phyloP scores from a whole-genome alignment of 2,329 filamentous ascomycete genomes.

The Alternaria postmessia region DNA sequence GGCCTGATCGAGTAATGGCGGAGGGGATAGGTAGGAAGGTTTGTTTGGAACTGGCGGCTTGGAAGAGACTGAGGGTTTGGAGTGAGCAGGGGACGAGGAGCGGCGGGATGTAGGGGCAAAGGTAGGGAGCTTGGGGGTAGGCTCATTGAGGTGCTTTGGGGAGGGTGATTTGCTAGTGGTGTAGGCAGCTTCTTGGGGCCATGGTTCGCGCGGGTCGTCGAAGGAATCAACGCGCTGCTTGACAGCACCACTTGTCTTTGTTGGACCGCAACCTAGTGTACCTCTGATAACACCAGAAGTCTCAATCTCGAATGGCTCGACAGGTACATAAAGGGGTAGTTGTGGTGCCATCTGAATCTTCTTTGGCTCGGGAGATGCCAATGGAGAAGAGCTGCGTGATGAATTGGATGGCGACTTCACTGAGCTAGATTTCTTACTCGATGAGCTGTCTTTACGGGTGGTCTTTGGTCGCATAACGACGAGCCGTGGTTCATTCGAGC shows the following conservation, averaged over 20 bases:
- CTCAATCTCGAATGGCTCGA: conserved; percentile 34
- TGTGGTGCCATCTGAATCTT: conserved; percentile 12
- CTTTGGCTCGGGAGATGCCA: conserved; percentile 32
- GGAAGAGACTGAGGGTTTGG: conserved; percentile 11
- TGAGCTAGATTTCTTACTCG: conserved; percentile 32
- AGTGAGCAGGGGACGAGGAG: conserved; percentile 8
- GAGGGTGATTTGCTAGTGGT: conserved; percentile 13
- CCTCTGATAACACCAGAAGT: conserved; percentile 18
- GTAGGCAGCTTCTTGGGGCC: conserved; percentile 28
- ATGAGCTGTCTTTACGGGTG: conserved; percentile 35
- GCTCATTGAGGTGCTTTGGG: conserved; percentile 22
- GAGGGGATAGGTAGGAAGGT: conserved; percentile 14
- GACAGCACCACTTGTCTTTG: conserved; percentile 15
- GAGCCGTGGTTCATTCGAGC: conserved; percentile 46
- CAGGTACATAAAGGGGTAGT: conserved; percentile 27
- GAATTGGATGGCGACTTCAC: conserved; percentile 32
- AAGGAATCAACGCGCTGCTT: conserved; percentile 32
- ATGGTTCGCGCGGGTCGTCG: conserved; percentile 33
- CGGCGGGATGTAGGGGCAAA: conserved; percentile 24
- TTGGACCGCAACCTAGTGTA: conserved; percentile 15
- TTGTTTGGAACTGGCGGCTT: conserved; percentile 11
- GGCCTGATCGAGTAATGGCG: conserved; percentile 12
- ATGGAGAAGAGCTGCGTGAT: conserved; percentile 30
- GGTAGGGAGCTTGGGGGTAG: conserved; percentile 24
- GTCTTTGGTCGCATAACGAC: conserved; percentile 48